Percentiles rank a stretch among this genome's conserved stretches.
Conservation (phyloP, 2,329 filamentous ascomycete species). For the Nothomitra cinnamomea region DNA sequence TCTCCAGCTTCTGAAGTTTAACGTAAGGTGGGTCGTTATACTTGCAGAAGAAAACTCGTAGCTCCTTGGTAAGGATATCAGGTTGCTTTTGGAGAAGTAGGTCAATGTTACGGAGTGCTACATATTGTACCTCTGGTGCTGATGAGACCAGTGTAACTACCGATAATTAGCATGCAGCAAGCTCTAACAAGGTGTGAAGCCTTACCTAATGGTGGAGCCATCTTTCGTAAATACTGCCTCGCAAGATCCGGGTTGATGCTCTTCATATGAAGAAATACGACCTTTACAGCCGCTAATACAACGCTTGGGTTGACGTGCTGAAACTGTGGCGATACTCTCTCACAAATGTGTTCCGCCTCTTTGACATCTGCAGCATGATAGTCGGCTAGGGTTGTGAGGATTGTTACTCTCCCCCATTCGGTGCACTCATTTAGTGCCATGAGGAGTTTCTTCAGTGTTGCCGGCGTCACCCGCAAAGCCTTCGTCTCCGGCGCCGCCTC, state of each 20-base stretch:
- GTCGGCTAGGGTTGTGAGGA: conserved; percentile 74
- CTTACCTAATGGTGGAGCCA: conserved; percentile 84
- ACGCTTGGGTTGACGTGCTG: conserved; percentile 97
- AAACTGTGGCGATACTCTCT: conserved; percentile 89
- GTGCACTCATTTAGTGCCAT: conserved; percentile 97
- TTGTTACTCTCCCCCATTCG: conserved; percentile 93
- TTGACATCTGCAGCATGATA: conserved; percentile 79
- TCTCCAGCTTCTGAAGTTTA: conserved; percentile 94
- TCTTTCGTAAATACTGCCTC: conserved; percentile 87
- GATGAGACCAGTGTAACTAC: conserved; percentile 88
- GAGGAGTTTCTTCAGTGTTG: conserved; percentile 82
- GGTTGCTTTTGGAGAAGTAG: conserved; percentile 89
- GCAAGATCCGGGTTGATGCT: conserved; percentile 60
- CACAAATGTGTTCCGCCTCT: conserved; percentile 95
- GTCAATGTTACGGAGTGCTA: conserved; percentile 90
- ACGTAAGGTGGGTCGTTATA: conserved; percentile 98
- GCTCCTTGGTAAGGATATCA: conserved; percentile 90
- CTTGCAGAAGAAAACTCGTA: conserved; percentile 98
- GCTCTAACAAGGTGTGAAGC: conserved; percentile 2
- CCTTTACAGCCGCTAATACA: conserved; percentile 92
- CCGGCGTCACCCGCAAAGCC: conserved; percentile 65
- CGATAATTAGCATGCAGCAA: conserved; percentile 2
- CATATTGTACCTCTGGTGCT: conserved; percentile 92
- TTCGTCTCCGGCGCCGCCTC: conserved; percentile 83
- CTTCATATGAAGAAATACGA: conserved; percentile 93